Evolutionary conservation across 2,329 filamentous ascomycete species (phyloP).

Genomic region (Fusarium nanum): DNA sequence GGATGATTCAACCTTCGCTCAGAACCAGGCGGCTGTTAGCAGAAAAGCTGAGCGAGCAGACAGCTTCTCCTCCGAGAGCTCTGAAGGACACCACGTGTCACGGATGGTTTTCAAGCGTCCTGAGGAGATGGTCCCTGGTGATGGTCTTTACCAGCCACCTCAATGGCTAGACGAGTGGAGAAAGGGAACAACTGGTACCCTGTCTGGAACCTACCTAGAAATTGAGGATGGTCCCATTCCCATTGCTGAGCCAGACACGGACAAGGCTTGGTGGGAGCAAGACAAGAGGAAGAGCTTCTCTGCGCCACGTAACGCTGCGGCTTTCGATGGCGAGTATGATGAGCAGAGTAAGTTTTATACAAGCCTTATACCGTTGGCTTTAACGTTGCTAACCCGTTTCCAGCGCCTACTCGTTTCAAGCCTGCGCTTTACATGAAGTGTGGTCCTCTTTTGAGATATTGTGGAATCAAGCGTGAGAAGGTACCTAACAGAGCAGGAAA

Average conservation of each 20-base stretch:
- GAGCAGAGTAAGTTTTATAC: constrained; percentile 63
- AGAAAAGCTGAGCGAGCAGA: constrained; percentile 47
- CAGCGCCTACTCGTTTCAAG: constrained; percentile 79
- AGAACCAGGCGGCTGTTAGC: constrained; percentile 32
- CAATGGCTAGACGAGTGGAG: constrained; percentile 79
- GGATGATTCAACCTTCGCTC: constrained; percentile 17
- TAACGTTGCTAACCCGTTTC: constrained; percentile 22
- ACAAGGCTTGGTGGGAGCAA: constrained; percentile 82
- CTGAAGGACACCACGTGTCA: constrained; percentile 54
- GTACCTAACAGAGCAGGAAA: constrained; percentile 48
- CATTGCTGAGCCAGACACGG: constrained; percentile 57
- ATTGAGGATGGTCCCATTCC: constrained; percentile 59
- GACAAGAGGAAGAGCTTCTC: constrained; percentile 59
- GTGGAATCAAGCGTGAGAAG: constrained; percentile 78
- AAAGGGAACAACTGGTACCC: constrained; percentile 71
- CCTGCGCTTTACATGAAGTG: constrained; percentile 88
- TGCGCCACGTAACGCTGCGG: constrained; percentile 66
- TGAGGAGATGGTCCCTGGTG: constrained; percentile 59
- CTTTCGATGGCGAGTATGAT: constrained; percentile 76
- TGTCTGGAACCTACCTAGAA: constrained; percentile 70
- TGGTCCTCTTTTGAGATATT: constrained; percentile 90
- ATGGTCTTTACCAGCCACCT: constrained; percentile 69
- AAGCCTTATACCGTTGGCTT: not conserved
- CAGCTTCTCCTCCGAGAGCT: constrained; percentile 47
- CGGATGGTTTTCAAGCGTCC: constrained; percentile 58